Evolutionary conservation across 2,329 filamentous ascomycete genomes (phyloP).

Genomic region (Claviceps arundinis): DNA sequence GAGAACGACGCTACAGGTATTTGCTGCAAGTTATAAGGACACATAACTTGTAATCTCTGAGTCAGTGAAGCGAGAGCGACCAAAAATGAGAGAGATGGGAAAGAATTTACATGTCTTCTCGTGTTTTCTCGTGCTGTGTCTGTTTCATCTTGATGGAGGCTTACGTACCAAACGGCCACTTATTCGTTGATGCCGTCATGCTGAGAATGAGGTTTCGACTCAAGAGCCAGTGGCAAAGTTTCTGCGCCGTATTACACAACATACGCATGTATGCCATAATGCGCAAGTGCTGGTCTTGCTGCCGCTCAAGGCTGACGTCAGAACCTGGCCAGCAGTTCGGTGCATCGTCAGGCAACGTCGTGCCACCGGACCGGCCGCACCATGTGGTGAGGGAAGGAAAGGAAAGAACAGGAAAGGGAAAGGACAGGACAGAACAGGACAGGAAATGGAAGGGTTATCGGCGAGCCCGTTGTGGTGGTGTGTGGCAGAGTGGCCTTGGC

Average conservation of each 20-base stretch:
- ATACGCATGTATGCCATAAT: background rate
- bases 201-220: background rate
- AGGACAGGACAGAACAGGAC: too few relatives aligned
- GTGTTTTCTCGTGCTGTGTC: background rate
- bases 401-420: too few relatives aligned
- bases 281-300: background rate
- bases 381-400: background rate
- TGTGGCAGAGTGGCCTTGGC: background rate
- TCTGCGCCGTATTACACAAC: background rate
- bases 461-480: too few relatives aligned
- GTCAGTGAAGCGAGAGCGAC: background rate
- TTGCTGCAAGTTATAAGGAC: background rate
- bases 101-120: background rate
- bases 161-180: background rate
- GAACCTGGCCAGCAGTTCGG: background rate
- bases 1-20: slow-evolving; percentile 1
- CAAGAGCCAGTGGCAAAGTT: background rate
- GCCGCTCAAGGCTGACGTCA: background rate
- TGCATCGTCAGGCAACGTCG: background rate
- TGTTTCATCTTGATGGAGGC: background rate
- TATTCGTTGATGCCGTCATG: background rate
- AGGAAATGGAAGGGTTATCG: too few relatives aligned
- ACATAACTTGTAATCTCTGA: background rate
- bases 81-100: background rate
- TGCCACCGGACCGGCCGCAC: background rate